Percentiles rank a stretch among this genome's conserved stretches.
Evolutionary conservation across 495 filamentous ascomycete species (phyloP).

Genomic region (Penicillium cosmopolitanum): DNA sequence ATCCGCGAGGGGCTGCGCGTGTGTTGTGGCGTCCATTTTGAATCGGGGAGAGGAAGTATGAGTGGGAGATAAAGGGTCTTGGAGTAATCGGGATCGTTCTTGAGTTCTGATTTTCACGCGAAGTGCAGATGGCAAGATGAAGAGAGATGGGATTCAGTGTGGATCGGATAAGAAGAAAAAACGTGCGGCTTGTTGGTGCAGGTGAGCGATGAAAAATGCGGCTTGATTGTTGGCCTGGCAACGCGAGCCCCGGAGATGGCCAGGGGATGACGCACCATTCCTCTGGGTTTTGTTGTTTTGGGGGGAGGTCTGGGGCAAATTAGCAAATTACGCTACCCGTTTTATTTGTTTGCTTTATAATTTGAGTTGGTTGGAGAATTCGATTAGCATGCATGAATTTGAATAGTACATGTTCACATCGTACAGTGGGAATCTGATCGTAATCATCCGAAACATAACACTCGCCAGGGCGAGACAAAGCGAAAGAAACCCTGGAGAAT

Average conservation of each 20-base stretch:
- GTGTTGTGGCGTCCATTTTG: slow-evolving; percentile 42
- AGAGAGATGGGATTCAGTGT: slow-evolving; percentile 12
- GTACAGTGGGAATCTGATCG: slow-evolving; percentile 17
- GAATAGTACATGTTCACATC: slow-evolving; percentile 9
- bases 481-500: background rate
- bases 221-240: slow-evolving; percentile 52
- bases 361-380: slow-evolving; percentile 6
- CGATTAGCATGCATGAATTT: slow-evolving; percentile 8
- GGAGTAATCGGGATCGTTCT: background rate
- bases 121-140: background rate
- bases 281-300: background rate
- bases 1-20: slow-evolving; percentile 44
- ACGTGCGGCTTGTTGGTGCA: slow-evolving; percentile 27
- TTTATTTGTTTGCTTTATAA: background rate
- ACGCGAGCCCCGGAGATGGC: slow-evolving; percentile 15
- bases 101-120: background rate
- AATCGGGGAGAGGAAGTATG: slow-evolving; percentile 6
- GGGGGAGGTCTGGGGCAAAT: background rate
- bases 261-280: slow-evolving; percentile 17
- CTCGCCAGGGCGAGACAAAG: background rate
- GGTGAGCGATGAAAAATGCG: slow-evolving; percentile 31
- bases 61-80: slow-evolving; percentile 7
- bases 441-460: slow-evolving; percentile 4
- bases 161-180: slow-evolving; percentile 37
- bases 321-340: background rate